phyloP scores from a whole-genome alignment of 805 yeast species.

The Ogataea neopini region DNA sequence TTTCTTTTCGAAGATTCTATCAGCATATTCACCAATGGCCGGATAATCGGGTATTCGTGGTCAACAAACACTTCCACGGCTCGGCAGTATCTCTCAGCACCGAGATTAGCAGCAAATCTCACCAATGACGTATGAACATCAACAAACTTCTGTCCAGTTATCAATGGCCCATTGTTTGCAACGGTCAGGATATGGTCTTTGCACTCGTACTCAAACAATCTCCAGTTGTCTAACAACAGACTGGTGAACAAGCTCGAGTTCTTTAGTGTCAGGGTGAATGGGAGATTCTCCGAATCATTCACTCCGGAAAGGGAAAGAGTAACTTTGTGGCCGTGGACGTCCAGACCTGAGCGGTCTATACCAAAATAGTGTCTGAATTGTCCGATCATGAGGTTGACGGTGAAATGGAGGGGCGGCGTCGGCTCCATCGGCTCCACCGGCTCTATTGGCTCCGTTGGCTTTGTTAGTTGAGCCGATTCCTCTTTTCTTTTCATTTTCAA shows the following conservation, averaged over 20 bases:
- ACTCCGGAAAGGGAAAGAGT: conserved; percentile 21
- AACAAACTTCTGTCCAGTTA: conserved; percentile 26
- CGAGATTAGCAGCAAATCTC: conserved; percentile 21
- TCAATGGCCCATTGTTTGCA: conserved; percentile 24
- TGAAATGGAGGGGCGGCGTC: conserved; percentile 18
- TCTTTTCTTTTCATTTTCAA: neutral
- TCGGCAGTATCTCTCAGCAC: conserved; percentile 22
- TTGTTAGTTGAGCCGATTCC: neutral
- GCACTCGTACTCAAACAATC: conserved; percentile 18
- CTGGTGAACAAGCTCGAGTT: conserved; percentile 1
- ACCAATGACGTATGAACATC: conserved; percentile 18
- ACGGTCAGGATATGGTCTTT: conserved; percentile 19
- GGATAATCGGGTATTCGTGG: conserved; percentile 27
- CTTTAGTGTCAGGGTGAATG: conserved; percentile 24
- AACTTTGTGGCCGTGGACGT: conserved; percentile 22
- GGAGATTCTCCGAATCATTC: conserved; percentile 16
- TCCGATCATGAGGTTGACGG: conserved; percentile 22
- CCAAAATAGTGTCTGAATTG: conserved; percentile 24
- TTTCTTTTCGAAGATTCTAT: neutral
- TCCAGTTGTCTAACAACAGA: conserved; percentile 10
- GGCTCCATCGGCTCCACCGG: neutral
- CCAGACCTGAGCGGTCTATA: conserved; percentile 23
- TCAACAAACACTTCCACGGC: conserved; percentile 24
- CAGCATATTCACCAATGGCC: conserved; percentile 18
- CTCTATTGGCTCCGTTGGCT: neutral